These are phyloP conservation scores for Monilinia vaccinii-corymbosi DNA, from an alignment of 2,329 filamentous ascomycete genomes.

Conservation along the genomic window DNA sequence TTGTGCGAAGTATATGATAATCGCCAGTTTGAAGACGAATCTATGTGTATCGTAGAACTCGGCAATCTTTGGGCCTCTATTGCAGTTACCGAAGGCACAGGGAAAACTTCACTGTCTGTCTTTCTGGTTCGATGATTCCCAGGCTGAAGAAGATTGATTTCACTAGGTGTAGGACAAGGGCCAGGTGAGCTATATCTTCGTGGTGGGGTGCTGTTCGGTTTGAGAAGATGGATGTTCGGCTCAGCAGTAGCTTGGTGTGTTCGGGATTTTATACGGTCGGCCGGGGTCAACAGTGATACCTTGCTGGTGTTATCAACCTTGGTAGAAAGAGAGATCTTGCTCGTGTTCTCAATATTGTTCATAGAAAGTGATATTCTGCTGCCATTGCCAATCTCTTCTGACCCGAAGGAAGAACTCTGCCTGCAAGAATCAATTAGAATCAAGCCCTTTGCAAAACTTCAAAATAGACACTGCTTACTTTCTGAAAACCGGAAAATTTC, in stretches of 20 bases:
- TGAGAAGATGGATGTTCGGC: constrained; percentile 10
- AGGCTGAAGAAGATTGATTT: constrained; percentile 4
- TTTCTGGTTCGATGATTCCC: constrained; percentile 11
- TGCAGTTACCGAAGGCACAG: constrained; percentile 19
- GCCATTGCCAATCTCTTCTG: neutral
- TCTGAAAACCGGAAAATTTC: constrained; percentile 7
- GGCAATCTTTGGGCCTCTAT: constrained; percentile 21
- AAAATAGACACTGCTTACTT: neutral
- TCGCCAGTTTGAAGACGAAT: constrained; percentile 24
- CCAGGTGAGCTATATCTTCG: constrained; percentile 21
- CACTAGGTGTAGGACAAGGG: constrained; percentile 8
- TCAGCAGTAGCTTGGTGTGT: neutral
- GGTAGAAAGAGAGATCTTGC: neutral
- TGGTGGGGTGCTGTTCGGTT: constrained; percentile 12
- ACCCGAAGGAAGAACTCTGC: neutral
- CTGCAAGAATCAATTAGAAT: neutral
- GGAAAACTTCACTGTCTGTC: constrained; percentile 16
- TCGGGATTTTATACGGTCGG: neutral
- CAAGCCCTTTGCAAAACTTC: neutral
- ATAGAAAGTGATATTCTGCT: neutral
- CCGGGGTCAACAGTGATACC: neutral
- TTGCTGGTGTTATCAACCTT: constrained; percentile 1
- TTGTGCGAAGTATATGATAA: constrained; percentile 23
- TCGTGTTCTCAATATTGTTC: neutral
- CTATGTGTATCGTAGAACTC: constrained; percentile 19